Evolutionary conservation across 495 filamentous ascomycete species (phyloP), one percentile per base, ranked within the genome.

Genomic region (Xylaria scruposa): DNA sequence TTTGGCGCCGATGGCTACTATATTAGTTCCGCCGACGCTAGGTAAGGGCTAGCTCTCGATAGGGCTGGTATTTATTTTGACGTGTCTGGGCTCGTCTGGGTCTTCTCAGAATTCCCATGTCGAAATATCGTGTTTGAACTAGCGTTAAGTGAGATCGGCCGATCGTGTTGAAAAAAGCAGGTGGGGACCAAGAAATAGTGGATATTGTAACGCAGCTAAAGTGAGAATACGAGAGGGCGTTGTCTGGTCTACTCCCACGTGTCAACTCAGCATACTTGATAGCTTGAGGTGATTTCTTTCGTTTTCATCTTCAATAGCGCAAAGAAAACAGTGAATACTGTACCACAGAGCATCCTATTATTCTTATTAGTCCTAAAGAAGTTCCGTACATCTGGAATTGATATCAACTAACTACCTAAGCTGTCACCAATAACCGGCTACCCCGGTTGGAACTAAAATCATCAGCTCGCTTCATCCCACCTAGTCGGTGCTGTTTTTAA

Each of bases 221-320:
- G 21, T 44, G 21, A 49, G 29, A 67, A 67, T 67, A 67, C 63
- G 63, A 67, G 63, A 67, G 47, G 31, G 29, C 44, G 63, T 67
- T 53, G 46, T 67, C 63, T 6, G 46, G 46, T 51, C 63, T 38
- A 67, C 63, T 47, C 46, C 29, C 63, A 51, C 44, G 46, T 36
- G 46, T 53, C 29, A 60, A 38, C 29, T 59, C 54, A 36, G 29
- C 26, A 59, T 38, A 38, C 6, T 38, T 38, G 33, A 1, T 60
- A 36, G 24, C 33, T 21, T 29, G 12, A 36, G 21, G 24, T 56
- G 2, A 19, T 38, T 60, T 60, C 33, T 59, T 21, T 13, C 33
- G 31, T 38, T 31, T 59, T 33, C 51, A 54, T n/a, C 47, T 53
- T 13, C 10, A 26, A 53, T 21, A 26, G 49, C n/a, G 10, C 49